Evolutionary conservation across 2,329 filamentous ascomycete species (phyloP), one percentile per base, ranked within the genome.

Genomic region (Beauveria sp.): DNA sequence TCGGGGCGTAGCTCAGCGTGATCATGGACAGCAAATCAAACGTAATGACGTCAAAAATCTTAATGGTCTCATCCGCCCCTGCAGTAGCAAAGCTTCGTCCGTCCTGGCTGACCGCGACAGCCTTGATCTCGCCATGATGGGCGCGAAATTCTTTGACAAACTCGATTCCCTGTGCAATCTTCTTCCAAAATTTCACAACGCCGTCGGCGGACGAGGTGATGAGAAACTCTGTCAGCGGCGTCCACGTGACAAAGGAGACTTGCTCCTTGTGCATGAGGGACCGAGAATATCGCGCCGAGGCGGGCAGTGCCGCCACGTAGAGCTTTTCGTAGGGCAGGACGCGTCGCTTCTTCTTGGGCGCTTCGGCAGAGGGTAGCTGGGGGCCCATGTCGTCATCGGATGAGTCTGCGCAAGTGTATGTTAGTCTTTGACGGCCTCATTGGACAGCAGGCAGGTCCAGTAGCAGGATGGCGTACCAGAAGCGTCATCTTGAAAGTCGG

Each of bases 171-270:
- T 90, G 87, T 1, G 86, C 88, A 66, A 90, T 84, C 78, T 99
- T 99, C 79, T 99, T 99, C 95, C 95, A 99, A 74, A 99, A 99
- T 75, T 99, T 99, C 68, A 98, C 93, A 0, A 93, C 89, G n/a
- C 96, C 96, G 72, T 99, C 95, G 49, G 90, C 78, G 0, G 95
- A 98, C 64, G 90, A 91, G 1, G 95, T 99, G 65, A 99, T 95
- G 43, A 99, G 80, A 72, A 99, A 99, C 68, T 98, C 95, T 63
- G 93, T 97, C 63, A 88, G 79, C 1, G 93, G 93, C 1, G 96
- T 96, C 73, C 96, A 87, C 14, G 88, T 96, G 65, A 91, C 85
- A 70, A 93, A 98, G 62, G 89, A 85, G 55, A 99, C 77, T 76
- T 96, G 92, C 67, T 99, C 95, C 77, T 93, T 93, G 82, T 99